These are phyloP conservation scores for Amylocystis lapponica DNA, from an alignment of 768 basidiomycete genomes.

Conservation along the genomic window DNA sequence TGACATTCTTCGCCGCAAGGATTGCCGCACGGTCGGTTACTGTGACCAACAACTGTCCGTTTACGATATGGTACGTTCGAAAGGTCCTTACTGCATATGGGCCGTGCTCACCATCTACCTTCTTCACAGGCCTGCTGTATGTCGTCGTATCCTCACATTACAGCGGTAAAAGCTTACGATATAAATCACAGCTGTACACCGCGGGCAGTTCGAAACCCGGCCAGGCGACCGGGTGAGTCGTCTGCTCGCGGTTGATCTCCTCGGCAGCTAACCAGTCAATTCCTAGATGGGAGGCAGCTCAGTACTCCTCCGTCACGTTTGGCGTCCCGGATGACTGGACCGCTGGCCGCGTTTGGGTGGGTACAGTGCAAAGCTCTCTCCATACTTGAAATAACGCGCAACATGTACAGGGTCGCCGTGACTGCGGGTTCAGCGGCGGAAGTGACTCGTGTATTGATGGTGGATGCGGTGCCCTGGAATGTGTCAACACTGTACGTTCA, in stretches of 20 bases:
- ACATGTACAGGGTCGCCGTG: constrained; percentile 27
- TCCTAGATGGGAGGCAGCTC: constrained; percentile 24
- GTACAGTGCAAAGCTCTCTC: neutral
- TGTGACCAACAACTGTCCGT: constrained; percentile 37
- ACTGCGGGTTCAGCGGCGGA: constrained; percentile 34
- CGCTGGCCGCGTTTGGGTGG: constrained; percentile 34
- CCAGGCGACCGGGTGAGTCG: constrained; percentile 25
- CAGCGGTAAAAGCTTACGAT: too few species aligned
- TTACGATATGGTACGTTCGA: constrained; percentile 36
- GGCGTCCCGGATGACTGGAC: constrained; percentile 34
- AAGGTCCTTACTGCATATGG: too few species aligned
- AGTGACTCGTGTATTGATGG: constrained; percentile 32
- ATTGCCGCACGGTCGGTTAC: constrained; percentile 28
- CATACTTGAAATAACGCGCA: neutral
- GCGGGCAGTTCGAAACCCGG: constrained; percentile 24
- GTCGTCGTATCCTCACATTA: neutral
- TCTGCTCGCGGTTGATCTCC: neutral
- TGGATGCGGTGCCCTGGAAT: constrained; percentile 35
- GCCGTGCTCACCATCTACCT: too few species aligned
- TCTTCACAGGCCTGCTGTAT: constrained; percentile 29
- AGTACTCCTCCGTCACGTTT: constrained; percentile 25
- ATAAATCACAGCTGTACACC: too few species aligned
- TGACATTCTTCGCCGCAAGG: constrained; percentile 5
- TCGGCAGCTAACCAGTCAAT: neutral
- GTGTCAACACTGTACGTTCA: constrained; percentile 16